Percentiles rank a stretch among this genome's conserved stretches.
These are phyloP conservation scores for Pisolithus microcarpus DNA, from an alignment of 768 basidiomycete genomes.

Conservation along the genomic window DNA sequence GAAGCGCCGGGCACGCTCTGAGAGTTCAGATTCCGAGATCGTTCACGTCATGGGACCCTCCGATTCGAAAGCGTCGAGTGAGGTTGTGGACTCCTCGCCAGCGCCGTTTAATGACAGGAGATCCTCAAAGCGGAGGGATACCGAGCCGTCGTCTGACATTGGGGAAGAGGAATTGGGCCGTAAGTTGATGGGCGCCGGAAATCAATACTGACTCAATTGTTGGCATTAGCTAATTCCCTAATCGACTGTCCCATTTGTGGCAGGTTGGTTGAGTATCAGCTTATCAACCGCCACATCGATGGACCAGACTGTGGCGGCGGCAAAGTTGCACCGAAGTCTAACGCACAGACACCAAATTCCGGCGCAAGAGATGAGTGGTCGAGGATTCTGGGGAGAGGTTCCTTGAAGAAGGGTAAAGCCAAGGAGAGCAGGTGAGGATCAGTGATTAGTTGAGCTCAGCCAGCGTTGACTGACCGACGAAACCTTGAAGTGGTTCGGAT, in stretches of 20 bases:
- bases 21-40: slow-evolving; percentile 22
- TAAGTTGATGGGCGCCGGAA: slow-evolving; percentile 7
- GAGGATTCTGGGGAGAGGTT: slow-evolving; percentile 28
- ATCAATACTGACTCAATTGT: slow-evolving; percentile 1
- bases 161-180: slow-evolving; percentile 24
- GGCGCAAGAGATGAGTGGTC: slow-evolving; percentile 34
- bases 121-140: slow-evolving; percentile 4
- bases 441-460: neutral
- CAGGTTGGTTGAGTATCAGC: slow-evolving; percentile 35
- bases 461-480: slow-evolving; percentile 10
- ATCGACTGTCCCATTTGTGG: slow-evolving; percentile 62
- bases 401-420: slow-evolving; percentile 35
- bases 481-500: slow-evolving; percentile 19
- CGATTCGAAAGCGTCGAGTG: slow-evolving; percentile 16
- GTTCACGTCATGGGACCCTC: slow-evolving; percentile 27
- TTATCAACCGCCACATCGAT: slow-evolving; percentile 64
- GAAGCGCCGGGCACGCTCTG: slow-evolving; percentile 18
- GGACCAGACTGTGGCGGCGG: slow-evolving; percentile 36
- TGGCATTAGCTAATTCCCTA: slow-evolving; percentile 24
- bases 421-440: slow-evolving; percentile 26
- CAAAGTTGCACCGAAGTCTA: slow-evolving; percentile 10
- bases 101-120: slow-evolving; percentile 17
- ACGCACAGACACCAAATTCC: slow-evolving; percentile 18
- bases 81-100: slow-evolving; percentile 17
- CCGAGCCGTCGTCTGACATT: slow-evolving; percentile 26